phyloP scores from a whole-genome alignment of 2,329 filamentous ascomycete genomes.

The Tolypocladium inflatum region DNA sequence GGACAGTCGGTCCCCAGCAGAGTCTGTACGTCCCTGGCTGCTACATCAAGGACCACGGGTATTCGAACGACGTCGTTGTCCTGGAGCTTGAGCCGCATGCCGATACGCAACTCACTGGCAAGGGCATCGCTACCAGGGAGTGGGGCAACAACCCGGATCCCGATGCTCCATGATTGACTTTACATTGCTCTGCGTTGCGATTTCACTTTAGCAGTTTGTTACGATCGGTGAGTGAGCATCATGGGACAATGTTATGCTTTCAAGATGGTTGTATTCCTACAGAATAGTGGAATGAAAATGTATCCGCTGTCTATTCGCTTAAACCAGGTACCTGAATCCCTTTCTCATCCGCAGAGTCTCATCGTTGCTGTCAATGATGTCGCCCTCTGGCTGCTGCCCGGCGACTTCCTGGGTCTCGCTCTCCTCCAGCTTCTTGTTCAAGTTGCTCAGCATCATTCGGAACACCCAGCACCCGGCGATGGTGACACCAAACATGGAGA shows the following conservation, averaged over 20 bases:
- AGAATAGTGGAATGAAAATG: background rate
- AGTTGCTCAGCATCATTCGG: constrained; percentile 31
- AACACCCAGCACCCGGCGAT: constrained; percentile 41
- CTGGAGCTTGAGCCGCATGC: constrained; percentile 31
- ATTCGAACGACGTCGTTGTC: constrained; percentile 28
- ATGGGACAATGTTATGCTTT: background rate
- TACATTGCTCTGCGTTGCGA: background rate
- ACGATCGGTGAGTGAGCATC: background rate
- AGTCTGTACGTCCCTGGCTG: constrained; percentile 34
- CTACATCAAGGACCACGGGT: constrained; percentile 17
- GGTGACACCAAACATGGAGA: constrained; percentile 53
- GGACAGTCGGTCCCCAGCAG: constrained; percentile 37
- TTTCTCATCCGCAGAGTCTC: constrained; percentile 34
- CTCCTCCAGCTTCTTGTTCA: constrained; percentile 39
- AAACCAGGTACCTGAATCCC: constrained; percentile 38
- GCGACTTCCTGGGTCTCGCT: constrained; percentile 30
- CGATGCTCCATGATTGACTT: background rate
- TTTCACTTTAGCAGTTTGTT: background rate
- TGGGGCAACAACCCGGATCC: constrained; percentile 5
- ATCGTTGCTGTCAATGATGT: constrained; percentile 30
- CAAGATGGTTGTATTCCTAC: background rate
- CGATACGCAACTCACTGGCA: background rate
- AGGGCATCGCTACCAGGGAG: constrained; percentile 4
- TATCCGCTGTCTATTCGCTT: constrained; percentile 4
- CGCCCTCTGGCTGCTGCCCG: constrained; percentile 27